These are phyloP conservation scores for Xylariaceae sp. DNA, from an alignment of 2,329 filamentous ascomycete species.

Conservation along the genomic window DNA sequence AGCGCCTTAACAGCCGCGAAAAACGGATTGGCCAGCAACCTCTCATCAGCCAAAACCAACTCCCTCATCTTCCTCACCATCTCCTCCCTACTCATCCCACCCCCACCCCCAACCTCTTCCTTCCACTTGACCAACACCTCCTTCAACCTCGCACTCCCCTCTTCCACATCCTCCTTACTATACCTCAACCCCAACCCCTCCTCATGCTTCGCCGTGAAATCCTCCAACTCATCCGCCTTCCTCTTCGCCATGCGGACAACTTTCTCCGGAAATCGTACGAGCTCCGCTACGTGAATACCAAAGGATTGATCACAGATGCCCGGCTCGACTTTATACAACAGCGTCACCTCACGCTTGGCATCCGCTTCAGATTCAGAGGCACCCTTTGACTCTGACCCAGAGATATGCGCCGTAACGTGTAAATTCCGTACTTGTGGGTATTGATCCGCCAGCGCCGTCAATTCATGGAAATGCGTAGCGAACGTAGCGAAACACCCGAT, in stretches of 20 bases:
- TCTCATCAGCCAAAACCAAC: constrained; percentile 67
- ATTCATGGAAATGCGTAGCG: constrained; percentile 96
- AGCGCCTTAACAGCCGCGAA: constrained; percentile 60
- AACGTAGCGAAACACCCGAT: constrained; percentile 94
- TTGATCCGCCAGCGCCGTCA: constrained; percentile 83
- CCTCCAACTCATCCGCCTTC: constrained; percentile 96
- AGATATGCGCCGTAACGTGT: constrained; percentile 93
- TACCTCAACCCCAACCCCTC: constrained; percentile 50
- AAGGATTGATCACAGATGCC: constrained; percentile 97
- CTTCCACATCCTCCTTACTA: constrained; percentile 79
- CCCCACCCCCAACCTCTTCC: constrained; percentile 54
- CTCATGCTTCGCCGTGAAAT: constrained; percentile 79
- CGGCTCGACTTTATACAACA: constrained; percentile 93
- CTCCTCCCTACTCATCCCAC: constrained; percentile 62
- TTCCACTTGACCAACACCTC: constrained; percentile 82
- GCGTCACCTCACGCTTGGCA: constrained; percentile 75
- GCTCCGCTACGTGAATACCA: constrained; percentile 94
- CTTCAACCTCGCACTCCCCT: constrained; percentile 81
- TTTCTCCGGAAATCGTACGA: constrained; percentile 93
- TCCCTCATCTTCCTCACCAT: constrained; percentile 75
- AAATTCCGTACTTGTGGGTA: constrained; percentile 86
- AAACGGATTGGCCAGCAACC: constrained; percentile 59
- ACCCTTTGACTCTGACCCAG: constrained; percentile 31
- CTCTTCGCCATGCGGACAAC: constrained; percentile 99
- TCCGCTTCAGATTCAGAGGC: constrained; percentile 37